A percentile compares a stretch with the other conserved stretches of the same genome.
Evolutionary conservation across 768 basidiomycete genomes (phyloP).

Genomic region (Russula foetens): DNA sequence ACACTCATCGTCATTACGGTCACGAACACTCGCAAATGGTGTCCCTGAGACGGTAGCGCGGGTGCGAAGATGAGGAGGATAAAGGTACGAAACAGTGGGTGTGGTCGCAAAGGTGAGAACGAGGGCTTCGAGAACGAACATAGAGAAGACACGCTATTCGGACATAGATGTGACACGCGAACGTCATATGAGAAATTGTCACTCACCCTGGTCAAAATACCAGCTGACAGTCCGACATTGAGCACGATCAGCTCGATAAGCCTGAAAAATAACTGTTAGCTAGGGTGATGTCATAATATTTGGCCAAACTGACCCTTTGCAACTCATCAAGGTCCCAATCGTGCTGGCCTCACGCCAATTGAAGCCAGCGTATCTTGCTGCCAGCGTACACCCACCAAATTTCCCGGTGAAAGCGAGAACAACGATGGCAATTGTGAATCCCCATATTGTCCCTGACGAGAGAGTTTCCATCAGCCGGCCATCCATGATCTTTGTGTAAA

Average conservation of each 20-base stretch:
- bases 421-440: slow-evolving; percentile 74
- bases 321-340: slow-evolving; percentile 90
- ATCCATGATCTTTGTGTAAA: not conserved
- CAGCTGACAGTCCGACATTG: slow-evolving; percentile 82
- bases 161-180: not conserved
- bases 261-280: slow-evolving; percentile 28
- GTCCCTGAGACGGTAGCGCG: slow-evolving; percentile 40
- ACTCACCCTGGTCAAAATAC: slow-evolving; percentile 55
- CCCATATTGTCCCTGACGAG: slow-evolving; percentile 70
- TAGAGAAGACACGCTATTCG: slow-evolving; percentile 71
- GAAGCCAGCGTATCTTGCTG: slow-evolving; percentile 63
- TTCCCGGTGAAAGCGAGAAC: slow-evolving; percentile 77
- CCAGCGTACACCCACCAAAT: slow-evolving; percentile 75
- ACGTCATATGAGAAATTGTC: not conserved
- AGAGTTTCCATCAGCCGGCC: not conserved
- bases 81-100: slow-evolving; percentile 57
- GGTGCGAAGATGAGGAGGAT: slow-evolving; percentile 53
- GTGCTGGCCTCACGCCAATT: slow-evolving; percentile 72
- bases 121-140: slow-evolving; percentile 88
- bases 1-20: slow-evolving; percentile 3
- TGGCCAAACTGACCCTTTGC: slow-evolving; percentile 62
- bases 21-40: slow-evolving; percentile 37
- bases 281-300: not conserved
- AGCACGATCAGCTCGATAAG: slow-evolving; percentile 93
- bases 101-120: slow-evolving; percentile 83